These are phyloP conservation scores for Fusarium sp. DNA, from an alignment of 2,329 filamentous ascomycete species.

Conservation along the genomic window DNA sequence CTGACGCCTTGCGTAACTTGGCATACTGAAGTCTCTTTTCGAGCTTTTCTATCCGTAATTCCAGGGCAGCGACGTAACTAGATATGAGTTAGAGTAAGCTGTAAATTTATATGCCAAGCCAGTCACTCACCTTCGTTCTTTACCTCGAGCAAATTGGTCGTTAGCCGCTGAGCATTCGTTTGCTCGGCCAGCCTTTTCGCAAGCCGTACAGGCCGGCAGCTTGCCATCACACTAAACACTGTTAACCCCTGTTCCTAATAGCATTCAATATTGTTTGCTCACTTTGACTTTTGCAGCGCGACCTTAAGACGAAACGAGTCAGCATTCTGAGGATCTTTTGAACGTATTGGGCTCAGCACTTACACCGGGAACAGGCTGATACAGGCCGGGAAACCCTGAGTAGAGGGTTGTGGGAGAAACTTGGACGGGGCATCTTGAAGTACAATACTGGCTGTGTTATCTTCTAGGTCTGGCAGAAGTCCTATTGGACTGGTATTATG, in stretches of 20 bases:
- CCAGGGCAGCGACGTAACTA: constrained; percentile 94
- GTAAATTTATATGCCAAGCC: neutral
- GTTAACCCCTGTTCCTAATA: constrained; percentile 15
- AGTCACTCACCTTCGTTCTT: constrained; percentile 81
- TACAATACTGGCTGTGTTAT: neutral
- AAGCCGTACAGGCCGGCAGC: constrained; percentile 92
- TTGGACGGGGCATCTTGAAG: constrained; percentile 58
- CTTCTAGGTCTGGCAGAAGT: neutral
- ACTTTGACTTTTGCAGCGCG: constrained; percentile 94
- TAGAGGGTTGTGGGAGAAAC: constrained; percentile 67
- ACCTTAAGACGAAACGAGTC: constrained; percentile 52
- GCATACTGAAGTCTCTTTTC: constrained; percentile 81
- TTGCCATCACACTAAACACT: constrained; percentile 86
- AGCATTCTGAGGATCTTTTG: neutral
- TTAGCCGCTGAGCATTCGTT: constrained; percentile 93
- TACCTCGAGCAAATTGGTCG: constrained; percentile 94
- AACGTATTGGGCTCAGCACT: constrained; percentile 41
- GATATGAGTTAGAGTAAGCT: constrained; percentile 19
- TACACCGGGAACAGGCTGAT: constrained; percentile 82
- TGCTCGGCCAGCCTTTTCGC: constrained; percentile 88
- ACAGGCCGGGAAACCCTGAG: constrained; percentile 82
- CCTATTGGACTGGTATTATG: neutral
- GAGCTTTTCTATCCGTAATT: constrained; percentile 88
- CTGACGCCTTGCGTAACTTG: constrained; percentile 76
- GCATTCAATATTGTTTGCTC: constrained; percentile 3